These are phyloP conservation scores for Penicillium sp. DNA, from an alignment of 2,329 filamentous ascomycete genomes.

Conservation along the genomic window DNA sequence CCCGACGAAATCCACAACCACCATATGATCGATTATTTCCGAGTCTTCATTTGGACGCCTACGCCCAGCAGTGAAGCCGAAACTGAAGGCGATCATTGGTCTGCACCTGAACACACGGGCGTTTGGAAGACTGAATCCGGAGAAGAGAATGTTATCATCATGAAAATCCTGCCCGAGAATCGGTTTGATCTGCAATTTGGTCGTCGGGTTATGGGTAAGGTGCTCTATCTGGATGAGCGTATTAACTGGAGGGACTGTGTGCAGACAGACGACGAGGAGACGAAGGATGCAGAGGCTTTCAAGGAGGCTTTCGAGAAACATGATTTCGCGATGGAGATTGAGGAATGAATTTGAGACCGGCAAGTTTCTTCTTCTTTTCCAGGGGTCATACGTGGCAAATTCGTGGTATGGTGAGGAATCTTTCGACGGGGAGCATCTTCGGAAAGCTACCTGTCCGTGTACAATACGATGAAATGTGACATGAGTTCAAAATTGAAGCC, in stretches of 20 bases:
- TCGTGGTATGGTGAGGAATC: background rate
- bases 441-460: background rate
- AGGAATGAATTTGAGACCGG: background rate
- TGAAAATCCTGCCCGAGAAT: conserved; percentile 68
- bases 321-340: conserved; percentile 67
- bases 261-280: conserved; percentile 76
- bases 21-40: conserved; percentile 63
- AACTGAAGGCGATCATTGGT: conserved; percentile 4
- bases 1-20: conserved; percentile 43
- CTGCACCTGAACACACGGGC: conserved; percentile 5
- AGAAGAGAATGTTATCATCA: conserved; percentile 67
- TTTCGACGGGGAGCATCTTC: background rate
- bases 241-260: conserved; percentile 80
- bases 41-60: conserved; percentile 72
- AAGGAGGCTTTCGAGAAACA: conserved; percentile 78
- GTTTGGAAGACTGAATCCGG: conserved; percentile 30
- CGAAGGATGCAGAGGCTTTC: conserved; percentile 71
- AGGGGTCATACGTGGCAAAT: background rate
- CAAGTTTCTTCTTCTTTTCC: background rate
- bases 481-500: background rate
- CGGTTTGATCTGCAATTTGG: conserved; percentile 91
- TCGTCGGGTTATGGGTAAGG: conserved; percentile 79
- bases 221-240: conserved; percentile 76
- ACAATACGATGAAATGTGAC: conserved; percentile 6
- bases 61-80: conserved; percentile 1